phyloP scores from a whole-genome alignment of 1,284 basidiomycete genomes.

The Pseudozyma hubeiensis region DNA sequence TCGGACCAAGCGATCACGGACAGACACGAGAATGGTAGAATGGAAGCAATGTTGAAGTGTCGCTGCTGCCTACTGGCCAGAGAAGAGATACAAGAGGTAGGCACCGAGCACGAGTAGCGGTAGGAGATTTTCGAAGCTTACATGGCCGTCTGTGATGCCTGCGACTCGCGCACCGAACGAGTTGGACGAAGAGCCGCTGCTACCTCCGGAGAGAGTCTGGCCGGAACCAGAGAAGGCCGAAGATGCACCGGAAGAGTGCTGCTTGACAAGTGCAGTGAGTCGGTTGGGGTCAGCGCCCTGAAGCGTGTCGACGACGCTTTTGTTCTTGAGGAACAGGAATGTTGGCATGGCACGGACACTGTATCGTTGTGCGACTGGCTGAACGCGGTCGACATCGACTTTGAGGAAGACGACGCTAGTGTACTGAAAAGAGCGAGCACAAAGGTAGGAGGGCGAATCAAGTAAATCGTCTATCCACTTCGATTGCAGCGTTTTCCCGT shows the following conservation, averaged over 20 bases:
- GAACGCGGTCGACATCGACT: slow-evolving; percentile 71
- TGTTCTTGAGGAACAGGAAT: slow-evolving; percentile 71
- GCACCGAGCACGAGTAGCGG: slow-evolving; percentile 47
- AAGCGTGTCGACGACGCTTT: slow-evolving; percentile 64
- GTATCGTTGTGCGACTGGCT: slow-evolving; percentile 69
- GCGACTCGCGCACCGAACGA: slow-evolving; percentile 25
- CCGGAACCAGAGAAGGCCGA: slow-evolving; percentile 51
- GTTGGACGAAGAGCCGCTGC: slow-evolving; percentile 34
- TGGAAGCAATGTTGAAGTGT: slow-evolving; percentile 10
- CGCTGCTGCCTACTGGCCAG: slow-evolving; percentile 19
- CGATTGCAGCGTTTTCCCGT: no score
- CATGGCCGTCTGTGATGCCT: slow-evolving; percentile 47
- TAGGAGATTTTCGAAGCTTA: slow-evolving; percentile 54
- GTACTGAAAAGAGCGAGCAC: slow-evolving; percentile 19
- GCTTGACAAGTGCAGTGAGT: slow-evolving; percentile 55
- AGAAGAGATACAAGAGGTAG: slow-evolving; percentile 52
- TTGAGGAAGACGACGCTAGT: slow-evolving; percentile 63
- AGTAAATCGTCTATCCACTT: no score
- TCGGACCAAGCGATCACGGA: slow-evolving; percentile 6
- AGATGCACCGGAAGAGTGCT: slow-evolving; percentile 55
- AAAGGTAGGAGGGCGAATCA: no score
- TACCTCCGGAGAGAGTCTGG: slow-evolving; percentile 44
- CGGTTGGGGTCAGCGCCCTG: slow-evolving; percentile 58
- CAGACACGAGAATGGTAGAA: slow-evolving; percentile 10
- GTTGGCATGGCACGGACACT: slow-evolving; percentile 71